Conservation (phyloP, 768 basidiomycete species). For the Crepidotus variabilis region DNA sequence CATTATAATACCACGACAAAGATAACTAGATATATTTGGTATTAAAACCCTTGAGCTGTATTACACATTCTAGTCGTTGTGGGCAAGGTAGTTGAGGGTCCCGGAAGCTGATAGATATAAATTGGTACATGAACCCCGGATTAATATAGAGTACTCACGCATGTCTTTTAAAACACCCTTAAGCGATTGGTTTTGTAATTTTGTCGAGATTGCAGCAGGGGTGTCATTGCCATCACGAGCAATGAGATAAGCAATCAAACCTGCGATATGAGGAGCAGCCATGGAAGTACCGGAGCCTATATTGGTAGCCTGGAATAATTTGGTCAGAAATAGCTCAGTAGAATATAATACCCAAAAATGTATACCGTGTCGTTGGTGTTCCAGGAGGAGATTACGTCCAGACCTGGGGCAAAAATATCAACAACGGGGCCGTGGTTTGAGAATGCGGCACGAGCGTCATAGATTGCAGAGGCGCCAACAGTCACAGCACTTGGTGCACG, state of each 20-base stretch:
- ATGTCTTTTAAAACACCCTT: neutral
- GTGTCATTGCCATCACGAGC: neutral
- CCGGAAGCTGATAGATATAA: too few relatives aligned
- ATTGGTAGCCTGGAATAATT: neutral
- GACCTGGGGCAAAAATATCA: conserved; percentile 6
- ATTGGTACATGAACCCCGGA: too few relatives aligned
- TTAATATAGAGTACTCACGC: too few relatives aligned
- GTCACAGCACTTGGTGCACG: too few relatives aligned
- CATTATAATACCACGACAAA: too few relatives aligned
- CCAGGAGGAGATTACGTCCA: conserved; percentile 1
- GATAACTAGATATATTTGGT: too few relatives aligned
- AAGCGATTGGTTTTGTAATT: neutral
- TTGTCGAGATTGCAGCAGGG: neutral
- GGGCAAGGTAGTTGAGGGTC: too few relatives aligned
- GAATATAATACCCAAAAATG: too few relatives aligned
- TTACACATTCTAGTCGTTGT: too few relatives aligned
- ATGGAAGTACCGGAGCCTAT: neutral
- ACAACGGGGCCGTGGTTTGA: conserved; percentile 3
- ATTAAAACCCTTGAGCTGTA: too few relatives aligned
- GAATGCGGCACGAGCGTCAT: conserved; percentile 2
- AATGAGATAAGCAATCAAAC: neutral
- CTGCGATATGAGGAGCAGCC: too few relatives aligned
- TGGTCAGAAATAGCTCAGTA: too few relatives aligned
- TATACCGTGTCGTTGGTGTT: neutral
- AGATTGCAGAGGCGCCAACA: neutral